Evolutionary conservation across 1,139 yeast species (phyloP).

Genomic region (Meyerozyma sp.): DNA sequence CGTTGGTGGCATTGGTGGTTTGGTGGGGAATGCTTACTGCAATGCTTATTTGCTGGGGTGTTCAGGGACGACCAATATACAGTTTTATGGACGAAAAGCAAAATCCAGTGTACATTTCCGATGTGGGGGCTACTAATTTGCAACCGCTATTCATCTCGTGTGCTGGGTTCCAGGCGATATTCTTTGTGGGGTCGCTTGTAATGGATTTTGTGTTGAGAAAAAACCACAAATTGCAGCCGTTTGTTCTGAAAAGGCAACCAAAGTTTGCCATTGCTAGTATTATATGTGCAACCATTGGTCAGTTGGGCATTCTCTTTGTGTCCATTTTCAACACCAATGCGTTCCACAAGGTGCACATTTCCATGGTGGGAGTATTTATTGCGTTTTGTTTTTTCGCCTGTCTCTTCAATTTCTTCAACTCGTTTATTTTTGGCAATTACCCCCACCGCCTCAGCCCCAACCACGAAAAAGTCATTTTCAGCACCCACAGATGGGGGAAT

Average conservation of each 20-base stretch:
- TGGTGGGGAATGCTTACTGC: conserved; percentile 67
- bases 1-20: conserved; percentile 23
- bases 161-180: conserved; percentile 71
- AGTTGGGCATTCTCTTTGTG: conserved; percentile 70
- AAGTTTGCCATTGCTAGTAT: conserved; percentile 48
- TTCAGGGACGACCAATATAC: conserved; percentile 73
- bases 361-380: conserved; percentile 72
- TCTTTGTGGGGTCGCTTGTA: conserved; percentile 62
- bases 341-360: conserved; percentile 56
- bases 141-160: conserved; percentile 84
- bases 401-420: conserved; percentile 54
- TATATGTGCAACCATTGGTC: conserved; percentile 57
- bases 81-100: conserved; percentile 45
- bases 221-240: conserved; percentile 49
- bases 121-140: conserved; percentile 78
- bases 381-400: conserved; percentile 65
- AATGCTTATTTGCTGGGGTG: conserved; percentile 62
- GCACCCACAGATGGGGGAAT: conserved; percentile 28
- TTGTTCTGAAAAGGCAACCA: conserved; percentile 43
- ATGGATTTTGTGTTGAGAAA: conserved; percentile 54
- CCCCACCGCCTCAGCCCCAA: conserved; percentile 36
- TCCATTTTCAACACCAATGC: conserved; percentile 65
- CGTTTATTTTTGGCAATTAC: conserved; percentile 56
- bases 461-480: conserved; percentile 36
- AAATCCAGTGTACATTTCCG: conserved; percentile 70